Evolutionary conservation across 2,329 filamentous ascomycete genomes (phyloP).

Genomic region (Penicillium digitatum): DNA sequence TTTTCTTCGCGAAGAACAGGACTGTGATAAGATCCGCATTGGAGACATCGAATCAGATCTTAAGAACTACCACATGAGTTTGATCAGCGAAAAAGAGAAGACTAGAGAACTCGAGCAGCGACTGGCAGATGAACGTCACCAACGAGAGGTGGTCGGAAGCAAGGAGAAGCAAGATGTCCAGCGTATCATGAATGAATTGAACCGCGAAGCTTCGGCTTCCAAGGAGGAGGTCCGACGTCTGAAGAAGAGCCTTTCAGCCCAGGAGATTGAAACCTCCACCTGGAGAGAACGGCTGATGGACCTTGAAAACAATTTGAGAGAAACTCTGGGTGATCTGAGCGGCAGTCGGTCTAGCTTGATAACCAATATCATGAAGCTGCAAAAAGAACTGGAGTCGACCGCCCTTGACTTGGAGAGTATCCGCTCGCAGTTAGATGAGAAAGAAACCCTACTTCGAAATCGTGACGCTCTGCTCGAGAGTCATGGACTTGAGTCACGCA

Average conservation of each 20-base stretch:
- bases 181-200: conserved; percentile 87
- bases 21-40: conserved; percentile 96
- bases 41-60: conserved; percentile 83
- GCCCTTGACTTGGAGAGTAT: conserved; percentile 75
- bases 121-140: conserved; percentile 74
- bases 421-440: conserved; percentile 76
- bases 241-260: conserved; percentile 74
- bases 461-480: conserved; percentile 85
- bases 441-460: conserved; percentile 83
- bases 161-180: conserved; percentile 94
- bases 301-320: conserved; percentile 80
- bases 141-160: conserved; percentile 79
- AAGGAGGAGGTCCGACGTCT: conserved; percentile 83
- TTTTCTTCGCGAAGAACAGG: conserved; percentile 94
- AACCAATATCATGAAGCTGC: conserved; percentile 80
- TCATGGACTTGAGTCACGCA: conserved; percentile 78
- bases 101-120: conserved; percentile 67
- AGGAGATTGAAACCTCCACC: conserved; percentile 82
- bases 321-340: conserved; percentile 80
- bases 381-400: conserved; percentile 80
- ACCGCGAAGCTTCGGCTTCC: conserved; percentile 71
- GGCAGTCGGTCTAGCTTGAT: conserved; percentile 82
- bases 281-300: conserved; percentile 91
- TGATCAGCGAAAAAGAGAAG: conserved; percentile 82
- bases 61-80: conserved; percentile 69